Evolutionary conservation across 2,329 filamentous ascomycete species (phyloP).

Genomic region (Exophiala alcalophila): DNA sequence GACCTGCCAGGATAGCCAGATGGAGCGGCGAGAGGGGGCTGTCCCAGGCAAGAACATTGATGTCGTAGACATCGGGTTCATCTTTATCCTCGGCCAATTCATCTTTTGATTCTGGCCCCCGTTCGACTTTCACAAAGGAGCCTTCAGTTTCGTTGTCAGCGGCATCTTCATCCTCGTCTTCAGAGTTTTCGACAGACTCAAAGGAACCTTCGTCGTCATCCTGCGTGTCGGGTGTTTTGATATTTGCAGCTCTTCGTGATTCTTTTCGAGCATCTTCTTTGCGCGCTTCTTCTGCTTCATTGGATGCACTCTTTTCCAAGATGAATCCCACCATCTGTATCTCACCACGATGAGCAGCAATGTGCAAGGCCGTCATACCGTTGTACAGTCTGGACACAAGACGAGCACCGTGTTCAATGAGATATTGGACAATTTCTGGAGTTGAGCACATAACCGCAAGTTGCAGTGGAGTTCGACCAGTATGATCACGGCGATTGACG

Average conservation of each 20-base stretch:
- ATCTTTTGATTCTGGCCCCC: constrained; percentile 33
- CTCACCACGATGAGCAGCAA: constrained; percentile 70
- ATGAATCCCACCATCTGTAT: constrained; percentile 68
- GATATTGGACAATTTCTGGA: constrained; percentile 64
- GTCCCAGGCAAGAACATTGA: constrained; percentile 79
- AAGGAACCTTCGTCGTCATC: constrained; percentile 35
- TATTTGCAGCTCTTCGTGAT: constrained; percentile 21
- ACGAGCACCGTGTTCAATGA: constrained; percentile 70
- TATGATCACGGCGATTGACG: constrained; percentile 72
- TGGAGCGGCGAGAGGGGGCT: constrained; percentile 70
- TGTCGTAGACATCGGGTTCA: constrained; percentile 75
- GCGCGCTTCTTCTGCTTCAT: constrained; percentile 62
- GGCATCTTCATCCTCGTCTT: constrained; percentile 43
- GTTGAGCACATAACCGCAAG: constrained; percentile 68
- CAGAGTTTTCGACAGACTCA: constrained; percentile 35
- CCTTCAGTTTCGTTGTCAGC: constrained; percentile 62
- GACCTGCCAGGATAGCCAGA: constrained; percentile 71
- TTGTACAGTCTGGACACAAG: constrained; percentile 73
- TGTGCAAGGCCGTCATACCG: constrained; percentile 76
- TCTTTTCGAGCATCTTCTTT: constrained; percentile 31
- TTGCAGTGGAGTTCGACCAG: constrained; percentile 74
- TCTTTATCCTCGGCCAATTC: constrained; percentile 55
- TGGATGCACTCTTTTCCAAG: constrained; percentile 69
- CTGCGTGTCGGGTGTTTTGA: constrained; percentile 18
- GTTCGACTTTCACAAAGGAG: constrained; percentile 68